Evolutionary conservation across 768 basidiomycete species (phyloP).

Genomic region (Crassisporium funariophilum): DNA sequence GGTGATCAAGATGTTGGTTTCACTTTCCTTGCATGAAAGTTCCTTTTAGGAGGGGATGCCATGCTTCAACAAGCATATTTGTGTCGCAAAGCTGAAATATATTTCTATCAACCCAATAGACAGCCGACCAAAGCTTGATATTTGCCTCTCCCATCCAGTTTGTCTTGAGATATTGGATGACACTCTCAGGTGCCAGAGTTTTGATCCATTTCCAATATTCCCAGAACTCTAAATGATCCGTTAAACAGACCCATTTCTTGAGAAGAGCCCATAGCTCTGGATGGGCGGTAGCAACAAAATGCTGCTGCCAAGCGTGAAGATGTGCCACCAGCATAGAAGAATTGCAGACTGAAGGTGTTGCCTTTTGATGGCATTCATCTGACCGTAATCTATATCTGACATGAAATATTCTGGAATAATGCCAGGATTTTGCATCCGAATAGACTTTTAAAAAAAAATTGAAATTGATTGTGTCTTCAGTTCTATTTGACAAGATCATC

Average conservation of each 20-base stretch:
- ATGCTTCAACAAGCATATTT: conserved; percentile 29
- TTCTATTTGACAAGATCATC: conserved; percentile 20
- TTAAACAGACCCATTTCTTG: conserved; percentile 23
- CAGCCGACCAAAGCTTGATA: conserved; percentile 5
- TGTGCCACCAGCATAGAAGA: conserved; percentile 32
- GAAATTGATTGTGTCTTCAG: conserved; percentile 21
- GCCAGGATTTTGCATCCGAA: neutral
- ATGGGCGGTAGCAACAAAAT: conserved; percentile 12
- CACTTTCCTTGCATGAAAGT: conserved; percentile 23
- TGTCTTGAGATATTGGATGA: conserved; percentile 20
- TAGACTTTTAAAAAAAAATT: conserved; percentile 8
- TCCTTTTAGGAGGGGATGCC: conserved; percentile 26
- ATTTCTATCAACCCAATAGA: conserved; percentile 10
- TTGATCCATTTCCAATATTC: conserved; percentile 15
- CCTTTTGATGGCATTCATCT: conserved; percentile 1
- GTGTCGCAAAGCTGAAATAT: conserved; percentile 21
- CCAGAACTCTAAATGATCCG: conserved; percentile 16
- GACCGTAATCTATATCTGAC: conserved; percentile 2
- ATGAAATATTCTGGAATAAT: conserved; percentile 3
- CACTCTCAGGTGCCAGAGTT: conserved; percentile 1
- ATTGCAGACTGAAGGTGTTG: conserved; percentile 4
- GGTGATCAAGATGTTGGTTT: conserved; percentile 20
- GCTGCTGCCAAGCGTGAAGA: conserved; percentile 32
- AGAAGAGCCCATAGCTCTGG: conserved; percentile 23
- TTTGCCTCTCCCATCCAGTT: conserved; percentile 18